Conservation (phyloP, 208 protist genomes). For the Leptomonas seymouri region DNA sequence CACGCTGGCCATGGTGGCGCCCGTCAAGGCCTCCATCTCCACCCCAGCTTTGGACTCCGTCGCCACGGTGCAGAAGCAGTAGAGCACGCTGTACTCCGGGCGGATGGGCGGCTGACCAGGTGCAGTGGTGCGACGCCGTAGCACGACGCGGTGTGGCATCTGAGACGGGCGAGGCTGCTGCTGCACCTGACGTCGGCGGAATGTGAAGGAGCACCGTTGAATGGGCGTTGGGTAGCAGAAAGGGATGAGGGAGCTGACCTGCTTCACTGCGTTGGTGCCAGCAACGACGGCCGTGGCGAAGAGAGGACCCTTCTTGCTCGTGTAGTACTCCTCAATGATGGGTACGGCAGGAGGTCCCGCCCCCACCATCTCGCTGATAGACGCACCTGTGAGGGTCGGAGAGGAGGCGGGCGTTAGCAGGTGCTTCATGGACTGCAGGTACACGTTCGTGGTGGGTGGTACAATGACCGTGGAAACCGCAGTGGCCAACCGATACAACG, state of each 20-base stretch:
- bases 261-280: slow-evolving; percentile 94
- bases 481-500: slow-evolving; percentile 71
- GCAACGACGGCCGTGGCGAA: slow-evolving; percentile 90
- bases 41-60: slow-evolving; percentile 89
- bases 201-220: slow-evolving; percentile 89
- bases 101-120: slow-evolving; percentile 33
- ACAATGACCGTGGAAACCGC: slow-evolving; percentile 85
- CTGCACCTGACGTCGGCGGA: slow-evolving; percentile 65
- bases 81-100: slow-evolving; percentile 75
- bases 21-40: slow-evolving; percentile 98
- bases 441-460: slow-evolving; percentile 58
- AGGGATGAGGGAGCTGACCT: slow-evolving; percentile 91
- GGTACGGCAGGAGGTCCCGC: slow-evolving; percentile 29
- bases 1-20: slow-evolving; percentile 85
- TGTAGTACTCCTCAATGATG: slow-evolving; percentile 90
- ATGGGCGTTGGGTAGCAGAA: slow-evolving; percentile 95
- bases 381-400: background rate
- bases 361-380: slow-evolving; percentile 3
- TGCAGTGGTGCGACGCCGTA: slow-evolving; percentile 56
- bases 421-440: slow-evolving; percentile 79
- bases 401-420: slow-evolving; percentile 47
- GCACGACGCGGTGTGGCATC: slow-evolving; percentile 81
- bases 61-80: slow-evolving; percentile 89
- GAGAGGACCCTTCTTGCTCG: slow-evolving; percentile 75
- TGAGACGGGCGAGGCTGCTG: slow-evolving; percentile 43